Conservation (phyloP, 768 basidiomycete genomes). For the Boletus reticuloceps region DNA sequence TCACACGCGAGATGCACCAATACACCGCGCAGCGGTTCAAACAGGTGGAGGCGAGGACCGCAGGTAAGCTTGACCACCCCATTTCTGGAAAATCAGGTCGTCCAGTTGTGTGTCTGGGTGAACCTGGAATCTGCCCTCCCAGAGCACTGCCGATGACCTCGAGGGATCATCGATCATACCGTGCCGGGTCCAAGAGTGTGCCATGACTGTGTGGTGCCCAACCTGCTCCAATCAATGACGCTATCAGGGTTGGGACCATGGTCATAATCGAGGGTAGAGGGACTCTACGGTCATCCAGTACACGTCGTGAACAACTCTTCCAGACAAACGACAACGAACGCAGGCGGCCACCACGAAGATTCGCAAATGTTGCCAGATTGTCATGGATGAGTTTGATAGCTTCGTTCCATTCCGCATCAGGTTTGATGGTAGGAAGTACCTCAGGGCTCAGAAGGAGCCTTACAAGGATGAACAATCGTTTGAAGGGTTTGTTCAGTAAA, state of each 20-base stretch:
- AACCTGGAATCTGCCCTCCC: slow-evolving; percentile 82
- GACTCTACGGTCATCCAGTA: slow-evolving; percentile 45
- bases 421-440: slow-evolving; percentile 56
- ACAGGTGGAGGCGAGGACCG: slow-evolving; percentile 15
- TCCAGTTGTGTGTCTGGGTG: slow-evolving; percentile 81
- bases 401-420: slow-evolving; percentile 68
- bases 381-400: slow-evolving; percentile 84
- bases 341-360: slow-evolving; percentile 85
- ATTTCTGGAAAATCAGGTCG: slow-evolving; percentile 46
- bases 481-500: slow-evolving; percentile 79
- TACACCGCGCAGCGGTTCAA: slow-evolving; percentile 8
- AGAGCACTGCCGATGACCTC: slow-evolving; percentile 75
- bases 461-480: slow-evolving; percentile 51
- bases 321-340: slow-evolving; percentile 82
- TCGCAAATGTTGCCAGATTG: slow-evolving; percentile 79
- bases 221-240: slow-evolving; percentile 68
- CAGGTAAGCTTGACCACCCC: slow-evolving; percentile 23
- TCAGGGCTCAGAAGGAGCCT: slow-evolving; percentile 64
- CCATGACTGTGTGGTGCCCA: slow-evolving; percentile 56
- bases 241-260: slow-evolving; percentile 74
- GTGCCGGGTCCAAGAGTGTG: slow-evolving; percentile 70
- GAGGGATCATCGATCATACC: slow-evolving; percentile 78
- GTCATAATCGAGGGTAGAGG: slow-evolving; percentile 63
- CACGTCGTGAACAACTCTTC: slow-evolving; percentile 68
- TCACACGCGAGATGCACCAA: not conserved